Conservation (phyloP, 768 basidiomycete genomes). For the Aureoboletus auriporus region DNA sequence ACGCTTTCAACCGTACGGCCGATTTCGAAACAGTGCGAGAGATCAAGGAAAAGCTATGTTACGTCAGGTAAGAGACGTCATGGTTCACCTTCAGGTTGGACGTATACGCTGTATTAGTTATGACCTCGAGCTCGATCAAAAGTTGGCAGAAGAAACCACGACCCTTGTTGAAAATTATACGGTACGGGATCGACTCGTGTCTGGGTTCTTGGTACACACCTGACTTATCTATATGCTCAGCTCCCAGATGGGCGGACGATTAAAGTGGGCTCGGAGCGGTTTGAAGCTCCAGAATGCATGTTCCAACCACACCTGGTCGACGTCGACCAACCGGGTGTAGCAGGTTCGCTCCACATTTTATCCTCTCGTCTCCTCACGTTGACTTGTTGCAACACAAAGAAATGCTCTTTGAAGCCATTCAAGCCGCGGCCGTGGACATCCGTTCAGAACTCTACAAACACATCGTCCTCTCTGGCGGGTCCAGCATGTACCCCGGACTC, state of each 20-base stretch:
- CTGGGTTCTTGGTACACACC: neutral
- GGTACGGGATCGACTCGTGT: constrained; percentile 41
- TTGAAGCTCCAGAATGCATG: constrained; percentile 99
- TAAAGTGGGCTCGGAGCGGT: constrained; percentile 97
- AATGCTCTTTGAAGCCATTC: constrained; percentile 96
- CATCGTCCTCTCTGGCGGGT: constrained; percentile 95
- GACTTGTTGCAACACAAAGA: constrained; percentile 42
- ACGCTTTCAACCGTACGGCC: constrained; percentile 98
- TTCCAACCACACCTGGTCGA: constrained; percentile 99
- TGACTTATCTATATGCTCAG: constrained; percentile 35
- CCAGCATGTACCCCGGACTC: constrained; percentile 98
- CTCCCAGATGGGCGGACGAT: constrained; percentile 94
- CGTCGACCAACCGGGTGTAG: constrained; percentile 93
- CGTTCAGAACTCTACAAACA: constrained; percentile 95
- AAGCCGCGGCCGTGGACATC: constrained; percentile 83
- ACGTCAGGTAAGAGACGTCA: constrained; percentile 68
- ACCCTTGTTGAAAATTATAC: constrained; percentile 95
- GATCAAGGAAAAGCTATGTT: constrained; percentile 99
- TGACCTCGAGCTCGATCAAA: constrained; percentile 93
- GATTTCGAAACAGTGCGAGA: constrained; percentile 99
- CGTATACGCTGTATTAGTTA: constrained; percentile 50
- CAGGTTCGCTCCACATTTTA: constrained; percentile 50
- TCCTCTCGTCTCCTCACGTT: neutral
- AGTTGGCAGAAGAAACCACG: constrained; percentile 93
- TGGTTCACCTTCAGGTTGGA: neutral